A percentile compares a stretch with the other conserved stretches of the same genome.
phyloP scores from a whole-genome alignment of 164 flowering plant species.

The grape (Vitis vinifera) region ASM3070453v1 NC_081817.1:3888001-3888500 shows the following conservation, averaged over 20 bases:
- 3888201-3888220: not conserved
- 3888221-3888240: constrained; percentile 6
- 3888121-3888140: too few species aligned
- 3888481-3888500: too few species aligned
- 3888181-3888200: constrained; percentile 6
- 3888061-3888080: not conserved
- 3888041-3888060: not conserved
- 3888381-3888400: not conserved
- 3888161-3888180: constrained; percentile 6
- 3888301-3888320: not conserved
- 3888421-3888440: too few species aligned
- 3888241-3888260: constrained; percentile 14
- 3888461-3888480: too few species aligned
- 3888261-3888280: constrained; percentile 9
- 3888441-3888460: too few species aligned
- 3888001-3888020: constrained; percentile 11
- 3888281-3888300: constrained; percentile 6
- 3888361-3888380: constrained; percentile 23
- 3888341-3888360: constrained; percentile 18
- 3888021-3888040: not conserved
- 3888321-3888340: constrained; percentile 9
- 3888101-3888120: constrained; percentile 7
- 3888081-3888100: constrained; percentile 12
- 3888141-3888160: not conserved
- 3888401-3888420: too few species aligned